Evolutionary conservation across 78 protist genomes (phyloP), one percentile per base, ranked within the genome.

Genomic region (Dictyostelium citrinum): DNA sequence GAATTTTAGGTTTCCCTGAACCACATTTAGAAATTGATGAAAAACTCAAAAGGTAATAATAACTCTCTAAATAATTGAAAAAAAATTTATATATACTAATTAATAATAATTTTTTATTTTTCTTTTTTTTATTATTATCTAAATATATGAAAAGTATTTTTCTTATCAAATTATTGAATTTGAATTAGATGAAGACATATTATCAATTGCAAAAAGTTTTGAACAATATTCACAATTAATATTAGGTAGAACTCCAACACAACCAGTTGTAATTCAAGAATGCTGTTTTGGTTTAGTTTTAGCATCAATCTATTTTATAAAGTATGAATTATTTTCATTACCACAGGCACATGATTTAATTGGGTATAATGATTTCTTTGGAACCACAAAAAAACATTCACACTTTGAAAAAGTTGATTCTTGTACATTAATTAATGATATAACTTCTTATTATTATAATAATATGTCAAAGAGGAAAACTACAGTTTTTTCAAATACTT

Each of bases 221-320:
- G 93, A 76, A 22, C 83, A 88, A 39, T 45, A 37, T n/a, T 88
- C 93, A 10, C 93, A 88, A 78, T 46, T 88, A 11, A 88, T 88
- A 45, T 75, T 88, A 7, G 93, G 93, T 51, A 58, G 93, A 68
- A 58, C 80, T 29, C 2, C 58, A 31, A 29, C 43, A 41, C 81
- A 70, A 64, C 93, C 93, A 7, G 71, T 78, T 33, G 43, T 88
- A 20, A 78, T 88, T 46, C 85, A 88, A 41, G 85, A 88, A 67
- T 78, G 86, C 79, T 88, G 93, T 78, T 88, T 67, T 88, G 93
- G 93, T n/a, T 68, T 88, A 35, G 80, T 88, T 33, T 78, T 88
- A 27, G 77, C 85, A 45, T 33, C 85, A 27, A 68, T 78, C 14
- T 88, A 88, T 88, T 78, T 88, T 29, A 88, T 88, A 27, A 88